phyloP scores from a whole-genome alignment of 768 basidiomycete genomes.

The Russula foetens region DNA sequence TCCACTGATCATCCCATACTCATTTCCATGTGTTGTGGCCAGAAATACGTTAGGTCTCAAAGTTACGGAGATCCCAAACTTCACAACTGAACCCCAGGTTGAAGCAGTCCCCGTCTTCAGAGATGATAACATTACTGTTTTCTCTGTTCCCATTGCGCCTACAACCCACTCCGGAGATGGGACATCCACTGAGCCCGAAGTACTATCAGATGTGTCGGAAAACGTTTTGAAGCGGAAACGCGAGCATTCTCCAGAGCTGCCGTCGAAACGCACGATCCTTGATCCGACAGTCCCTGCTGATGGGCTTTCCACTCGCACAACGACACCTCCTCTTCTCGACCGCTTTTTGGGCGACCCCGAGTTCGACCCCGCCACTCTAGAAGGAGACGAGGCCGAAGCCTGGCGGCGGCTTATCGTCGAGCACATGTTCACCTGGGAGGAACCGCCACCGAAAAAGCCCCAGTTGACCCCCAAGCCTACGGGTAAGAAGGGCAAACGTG shows the following conservation, averaged over 20 bases:
- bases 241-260: conserved; percentile 18
- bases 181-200: background rate
- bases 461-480: background rate
- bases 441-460: conserved; percentile 11
- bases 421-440: conserved; percentile 44
- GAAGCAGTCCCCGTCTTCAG: conserved; percentile 41
- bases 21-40: background rate
- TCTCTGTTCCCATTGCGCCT: conserved; percentile 43
- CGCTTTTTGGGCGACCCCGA: conserved; percentile 21
- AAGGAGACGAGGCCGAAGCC: conserved; percentile 40
- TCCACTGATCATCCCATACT: background rate
- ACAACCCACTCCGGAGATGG: background rate
- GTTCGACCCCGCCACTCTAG: conserved; percentile 30
- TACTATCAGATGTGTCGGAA: background rate
- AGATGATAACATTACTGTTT: conserved; percentile 59
- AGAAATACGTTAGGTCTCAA: conserved; percentile 47
- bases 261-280: conserved; percentile 21
- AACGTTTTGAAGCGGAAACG: conserved; percentile 27
- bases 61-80: conserved; percentile 35
- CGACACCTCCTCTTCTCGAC: conserved; percentile 18
- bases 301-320: background rate
- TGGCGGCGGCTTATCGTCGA: conserved; percentile 47
- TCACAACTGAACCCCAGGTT: conserved; percentile 20
- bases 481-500: conserved; percentile 2
- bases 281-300: background rate